Percentiles rank a stretch among this genome's conserved stretches.
Evolutionary conservation across 208 protist species (phyloP).

Genomic region (Kentomonas sorsogonicus): DNA sequence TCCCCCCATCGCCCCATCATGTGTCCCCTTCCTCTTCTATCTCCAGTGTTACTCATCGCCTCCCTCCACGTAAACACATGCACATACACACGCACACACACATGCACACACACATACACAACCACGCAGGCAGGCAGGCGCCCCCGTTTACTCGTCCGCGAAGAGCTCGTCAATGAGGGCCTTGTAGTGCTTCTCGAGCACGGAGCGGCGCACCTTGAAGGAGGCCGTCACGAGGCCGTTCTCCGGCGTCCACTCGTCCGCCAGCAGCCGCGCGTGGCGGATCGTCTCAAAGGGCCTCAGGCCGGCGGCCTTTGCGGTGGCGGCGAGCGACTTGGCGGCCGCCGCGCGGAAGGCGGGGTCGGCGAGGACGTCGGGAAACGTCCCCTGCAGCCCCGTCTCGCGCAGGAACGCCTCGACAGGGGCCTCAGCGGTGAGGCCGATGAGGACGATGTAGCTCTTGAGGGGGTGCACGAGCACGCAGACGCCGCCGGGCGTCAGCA

Average conservation of each 20-base stretch:
- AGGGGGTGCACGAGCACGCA: constrained; percentile 61
- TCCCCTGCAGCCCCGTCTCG: constrained; percentile 20
- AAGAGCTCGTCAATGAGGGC: constrained; percentile 62
- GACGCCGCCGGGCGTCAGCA: constrained; percentile 52
- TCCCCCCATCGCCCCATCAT: not conserved
- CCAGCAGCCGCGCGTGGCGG: constrained; percentile 42
- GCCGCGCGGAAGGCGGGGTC: constrained; percentile 25
- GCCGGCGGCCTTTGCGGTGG: constrained; percentile 32
- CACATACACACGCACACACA: not conserved
- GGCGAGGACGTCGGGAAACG: constrained; percentile 34
- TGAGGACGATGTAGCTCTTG: constrained; percentile 48
- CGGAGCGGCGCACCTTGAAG: constrained; percentile 65
- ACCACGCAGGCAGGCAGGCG: not conserved
- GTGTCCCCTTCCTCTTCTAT: not conserved
- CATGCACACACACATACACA: constrained; percentile 2
- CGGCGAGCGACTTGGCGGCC: constrained; percentile 25
- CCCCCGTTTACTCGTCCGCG: not conserved
- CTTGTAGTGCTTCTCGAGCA: constrained; percentile 60
- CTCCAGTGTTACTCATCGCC: not conserved
- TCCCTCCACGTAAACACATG: not conserved
- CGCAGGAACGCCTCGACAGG: constrained; percentile 50
- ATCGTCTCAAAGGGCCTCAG: constrained; percentile 70
- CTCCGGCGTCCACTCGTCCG: constrained; percentile 82
- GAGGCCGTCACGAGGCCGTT: constrained; percentile 76
- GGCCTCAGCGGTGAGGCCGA: constrained; percentile 56